Evolutionary conservation across 2,329 filamentous ascomycete genomes (phyloP).

Genomic region (Colletotrichum sublineola): DNA sequence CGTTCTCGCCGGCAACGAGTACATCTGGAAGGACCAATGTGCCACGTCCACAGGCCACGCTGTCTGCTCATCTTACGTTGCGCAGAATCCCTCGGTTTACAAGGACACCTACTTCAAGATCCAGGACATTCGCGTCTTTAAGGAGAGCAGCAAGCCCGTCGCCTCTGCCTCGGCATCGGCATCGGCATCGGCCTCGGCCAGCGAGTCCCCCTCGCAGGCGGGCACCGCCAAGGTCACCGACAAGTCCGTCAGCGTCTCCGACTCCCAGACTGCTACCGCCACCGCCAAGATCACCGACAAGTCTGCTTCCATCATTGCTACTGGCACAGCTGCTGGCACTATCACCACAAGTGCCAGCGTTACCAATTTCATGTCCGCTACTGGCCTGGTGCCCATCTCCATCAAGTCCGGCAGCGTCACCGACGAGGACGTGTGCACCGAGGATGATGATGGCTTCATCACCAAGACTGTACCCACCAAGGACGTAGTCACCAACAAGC

Average conservation of each 20-base stretch:
- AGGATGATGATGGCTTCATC: slow-evolving; percentile 23
- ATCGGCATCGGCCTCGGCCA: slow-evolving; percentile 40
- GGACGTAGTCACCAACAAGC: slow-evolving; percentile 22
- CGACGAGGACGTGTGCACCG: slow-evolving; percentile 35
- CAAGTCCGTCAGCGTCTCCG: slow-evolving; percentile 51
- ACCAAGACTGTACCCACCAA: slow-evolving; percentile 4
- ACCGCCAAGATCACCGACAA: not conserved
- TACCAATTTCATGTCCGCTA: not conserved
- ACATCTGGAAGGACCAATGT: slow-evolving; percentile 50
- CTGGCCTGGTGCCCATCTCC: not conserved
- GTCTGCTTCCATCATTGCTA: not conserved
- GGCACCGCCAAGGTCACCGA: slow-evolving; percentile 25
- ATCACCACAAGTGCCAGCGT: slow-evolving; percentile 12
- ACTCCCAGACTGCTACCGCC: slow-evolving; percentile 2
- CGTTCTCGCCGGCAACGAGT: slow-evolving; percentile 68
- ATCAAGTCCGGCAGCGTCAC: slow-evolving; percentile 3
- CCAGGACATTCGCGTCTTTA: slow-evolving; percentile 55
- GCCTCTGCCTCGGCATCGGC: slow-evolving; percentile 38
- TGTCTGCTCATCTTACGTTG: slow-evolving; percentile 55
- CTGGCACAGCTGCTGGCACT: slow-evolving; percentile 11
- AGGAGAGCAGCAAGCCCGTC: slow-evolving; percentile 38
- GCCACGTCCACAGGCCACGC: slow-evolving; percentile 43
- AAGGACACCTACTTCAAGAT: slow-evolving; percentile 60
- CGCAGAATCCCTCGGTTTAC: slow-evolving; percentile 53
- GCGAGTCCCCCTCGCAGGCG: slow-evolving; percentile 1